Evolutionary conservation across 345 rosid genomes (phyloP).

Genomic region (Corchorus olitorius): DNA sequence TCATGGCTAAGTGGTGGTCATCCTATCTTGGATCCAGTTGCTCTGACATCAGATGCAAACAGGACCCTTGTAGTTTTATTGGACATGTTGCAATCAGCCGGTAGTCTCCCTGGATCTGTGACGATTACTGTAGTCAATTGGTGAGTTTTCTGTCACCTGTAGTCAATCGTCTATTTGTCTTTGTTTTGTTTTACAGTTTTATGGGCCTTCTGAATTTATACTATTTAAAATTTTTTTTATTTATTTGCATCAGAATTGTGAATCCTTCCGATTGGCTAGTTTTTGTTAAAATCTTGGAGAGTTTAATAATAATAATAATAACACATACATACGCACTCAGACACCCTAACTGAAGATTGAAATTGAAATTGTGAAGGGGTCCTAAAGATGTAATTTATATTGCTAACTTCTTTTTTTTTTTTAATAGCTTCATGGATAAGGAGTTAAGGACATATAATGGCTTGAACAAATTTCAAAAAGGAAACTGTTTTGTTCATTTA

Average conservation of each 20-base stretch:
- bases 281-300: background rate
- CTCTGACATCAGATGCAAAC: slow-evolving; percentile 67
- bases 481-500: background rate
- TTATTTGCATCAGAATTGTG: background rate
- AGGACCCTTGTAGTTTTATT: slow-evolving; percentile 53
- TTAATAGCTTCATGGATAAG: slow-evolving; percentile 2
- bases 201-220: slow-evolving; percentile 4
- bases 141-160: slow-evolving; percentile 54
- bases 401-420: background rate
- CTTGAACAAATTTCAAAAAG: background rate
- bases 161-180: background rate
- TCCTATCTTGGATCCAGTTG: slow-evolving; percentile 64
- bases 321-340: too few relatives aligned
- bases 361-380: background rate
- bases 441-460: slow-evolving; percentile 5
- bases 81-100: slow-evolving; percentile 62
- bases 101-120: slow-evolving; percentile 67
- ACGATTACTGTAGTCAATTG: slow-evolving; percentile 69
- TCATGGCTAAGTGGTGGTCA: slow-evolving; percentile 77
- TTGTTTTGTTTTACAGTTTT: background rate
- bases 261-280: background rate
- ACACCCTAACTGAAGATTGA: background rate
- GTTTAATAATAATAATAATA: background rate
- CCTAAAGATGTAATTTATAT: background rate
- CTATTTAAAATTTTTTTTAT: background rate